Evolutionary conservation across 352 stramenopile species (phyloP), one percentile per base, ranked within the genome.

Genomic region (Albugo laibachii): DNA sequence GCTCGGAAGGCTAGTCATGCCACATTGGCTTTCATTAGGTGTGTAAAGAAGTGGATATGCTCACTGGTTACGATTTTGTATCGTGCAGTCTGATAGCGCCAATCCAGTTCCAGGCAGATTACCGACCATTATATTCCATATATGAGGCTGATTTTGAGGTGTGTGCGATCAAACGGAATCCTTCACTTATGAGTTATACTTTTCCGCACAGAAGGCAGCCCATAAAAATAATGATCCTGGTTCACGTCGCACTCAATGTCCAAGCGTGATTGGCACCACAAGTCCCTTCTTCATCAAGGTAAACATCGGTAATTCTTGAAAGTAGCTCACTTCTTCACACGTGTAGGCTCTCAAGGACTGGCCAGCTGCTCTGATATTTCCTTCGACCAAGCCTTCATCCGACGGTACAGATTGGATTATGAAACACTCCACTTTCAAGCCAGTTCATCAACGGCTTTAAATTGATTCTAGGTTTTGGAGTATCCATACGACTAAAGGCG

Each of bases 261-360:
- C 24, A 31, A 83, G 61, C 31, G 59, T 89, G 0, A 65, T 92
- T 14, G 79, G 79, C 45, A 86, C 76, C 16, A 92, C 79, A 15
- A 92, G 89, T 24, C 79, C 79, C 1, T 89, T 89, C 47, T 92
- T 92, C 45, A 67, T 89, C 62, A 92, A 89, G 63, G 70, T 80
- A 60, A 1, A 10, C 38, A 10, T 8, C 38, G 8, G 8, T 24
- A 10, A 19, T 43, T 43, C 20, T 8, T 3, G 3, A 19, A 43
- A 43, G 3, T 43, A 24, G 16, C 38, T 24, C 3, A 43, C 8
- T 24, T 8, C 38, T 43, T 19, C 3, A 24, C 38, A 43, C 8
- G n/a, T 46, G 16, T 48, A 34, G 63, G 68, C 73, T 2, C 51
- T 92, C 44, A 81, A 65, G 36, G 62, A 65, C 39, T 92, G 78